A percentile compares a stretch with the other conserved stretches of the same genome.
These are phyloP conservation scores for Cryomyces antarcticus DNA, from an alignment of 495 filamentous ascomycete genomes.

Conservation along the genomic window DNA sequence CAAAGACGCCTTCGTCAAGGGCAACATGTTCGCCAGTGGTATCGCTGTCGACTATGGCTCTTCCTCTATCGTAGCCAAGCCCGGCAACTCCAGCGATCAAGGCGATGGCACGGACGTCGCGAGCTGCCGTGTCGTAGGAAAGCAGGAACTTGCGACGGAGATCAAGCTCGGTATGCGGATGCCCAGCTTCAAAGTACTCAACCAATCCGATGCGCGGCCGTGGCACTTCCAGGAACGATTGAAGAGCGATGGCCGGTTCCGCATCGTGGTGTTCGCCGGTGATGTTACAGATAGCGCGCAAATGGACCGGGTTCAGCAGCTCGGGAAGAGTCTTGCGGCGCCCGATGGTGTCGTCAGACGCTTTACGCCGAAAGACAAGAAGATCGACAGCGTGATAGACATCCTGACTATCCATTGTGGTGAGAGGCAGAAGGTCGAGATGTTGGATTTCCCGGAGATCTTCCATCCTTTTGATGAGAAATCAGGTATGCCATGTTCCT, in stretches of 20 bases:
- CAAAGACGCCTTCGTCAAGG: slow-evolving; percentile 21
- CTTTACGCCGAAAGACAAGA: slow-evolving; percentile 23
- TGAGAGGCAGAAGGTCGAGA: slow-evolving; percentile 26
- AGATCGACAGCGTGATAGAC: slow-evolving; percentile 29
- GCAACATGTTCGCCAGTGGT: slow-evolving; percentile 14
- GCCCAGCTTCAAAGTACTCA: slow-evolving; percentile 15
- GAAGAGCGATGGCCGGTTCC: slow-evolving; percentile 38
- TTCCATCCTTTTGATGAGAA: slow-evolving; percentile 36
- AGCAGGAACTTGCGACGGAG: slow-evolving; percentile 12
- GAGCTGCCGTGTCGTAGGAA: slow-evolving; percentile 8
- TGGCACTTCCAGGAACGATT: slow-evolving; percentile 19
- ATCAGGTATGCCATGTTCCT: background rate
- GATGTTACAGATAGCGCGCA: slow-evolving; percentile 29
- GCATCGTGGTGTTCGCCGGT: slow-evolving; percentile 44
- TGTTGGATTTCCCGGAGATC: slow-evolving; percentile 35
- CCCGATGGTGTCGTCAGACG: slow-evolving; percentile 20
- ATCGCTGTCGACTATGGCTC: slow-evolving; percentile 16
- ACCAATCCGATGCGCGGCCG: slow-evolving; percentile 15
- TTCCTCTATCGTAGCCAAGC: slow-evolving; percentile 15
- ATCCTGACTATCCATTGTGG: slow-evolving; percentile 40
- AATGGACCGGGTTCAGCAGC: slow-evolving; percentile 22
- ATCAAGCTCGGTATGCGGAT: slow-evolving; percentile 16
- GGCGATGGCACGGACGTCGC: slow-evolving; percentile 24
- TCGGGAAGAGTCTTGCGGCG: slow-evolving; percentile 22
- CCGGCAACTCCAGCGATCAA: slow-evolving; percentile 14